Conservation (phyloP, 441 rosid species). For the Omphalea diandra region DNA sequence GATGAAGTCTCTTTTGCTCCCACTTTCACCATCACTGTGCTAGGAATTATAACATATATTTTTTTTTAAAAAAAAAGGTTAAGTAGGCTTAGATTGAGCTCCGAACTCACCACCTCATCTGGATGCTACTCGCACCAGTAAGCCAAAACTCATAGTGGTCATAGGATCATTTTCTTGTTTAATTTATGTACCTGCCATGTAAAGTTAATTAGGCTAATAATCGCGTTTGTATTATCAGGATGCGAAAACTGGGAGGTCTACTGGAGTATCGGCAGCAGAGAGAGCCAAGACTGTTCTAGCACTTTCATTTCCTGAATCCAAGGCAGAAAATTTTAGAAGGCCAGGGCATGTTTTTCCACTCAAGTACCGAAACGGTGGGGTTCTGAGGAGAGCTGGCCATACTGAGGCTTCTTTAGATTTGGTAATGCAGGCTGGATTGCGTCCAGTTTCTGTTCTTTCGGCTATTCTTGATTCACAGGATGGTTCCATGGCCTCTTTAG, state of each 20-base stretch:
- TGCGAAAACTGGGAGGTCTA: slow-evolving; percentile 57
- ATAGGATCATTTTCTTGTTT: neutral
- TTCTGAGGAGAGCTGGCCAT: slow-evolving; percentile 82
- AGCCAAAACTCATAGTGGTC: too few species aligned
- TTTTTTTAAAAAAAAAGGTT: too few species aligned
- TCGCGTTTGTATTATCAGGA: too few species aligned
- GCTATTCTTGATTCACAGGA: slow-evolving; percentile 60
- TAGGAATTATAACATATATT: too few species aligned
- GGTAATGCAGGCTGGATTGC: slow-evolving; percentile 53
- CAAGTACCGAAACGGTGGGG: slow-evolving; percentile 78
- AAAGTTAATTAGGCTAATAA: too few species aligned
- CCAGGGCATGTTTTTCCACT: slow-evolving; percentile 95
- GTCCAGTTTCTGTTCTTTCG: slow-evolving; percentile 69
- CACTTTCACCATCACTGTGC: slow-evolving; percentile 81
- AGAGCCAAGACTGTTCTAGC: slow-evolving; percentile 66
- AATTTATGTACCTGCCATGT: too few species aligned
- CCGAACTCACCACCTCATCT: too few species aligned
- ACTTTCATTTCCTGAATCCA: slow-evolving; percentile 55
- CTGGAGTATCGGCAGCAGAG: slow-evolving; percentile 77
- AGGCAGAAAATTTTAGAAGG: slow-evolving; percentile 67
- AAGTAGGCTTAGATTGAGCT: too few species aligned
- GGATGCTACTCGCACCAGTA: neutral
- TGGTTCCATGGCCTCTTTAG: slow-evolving; percentile 63
- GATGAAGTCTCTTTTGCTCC: slow-evolving; percentile 81
- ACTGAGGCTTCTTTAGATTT: slow-evolving; percentile 88